Evolutionary conservation across 148 eudicot genomes (phyloP).

Genomic region (Camellia sinensis): DNA sequence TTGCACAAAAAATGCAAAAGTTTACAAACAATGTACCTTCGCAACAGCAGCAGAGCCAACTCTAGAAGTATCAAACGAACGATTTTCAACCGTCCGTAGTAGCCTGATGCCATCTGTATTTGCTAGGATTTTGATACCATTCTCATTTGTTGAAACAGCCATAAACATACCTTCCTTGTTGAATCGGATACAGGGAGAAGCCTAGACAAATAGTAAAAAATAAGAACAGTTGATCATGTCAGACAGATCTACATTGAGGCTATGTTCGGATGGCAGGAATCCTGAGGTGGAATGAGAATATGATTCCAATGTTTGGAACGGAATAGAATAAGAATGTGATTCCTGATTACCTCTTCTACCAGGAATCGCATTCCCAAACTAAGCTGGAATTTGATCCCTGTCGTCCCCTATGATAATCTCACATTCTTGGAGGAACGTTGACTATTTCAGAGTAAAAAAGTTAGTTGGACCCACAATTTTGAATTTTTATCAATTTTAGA

Average conservation of each 20-base stretch:
- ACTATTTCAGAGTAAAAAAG: too few relatives aligned
- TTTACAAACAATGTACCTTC: slow-evolving; percentile 45
- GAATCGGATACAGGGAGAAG: slow-evolving; percentile 86
- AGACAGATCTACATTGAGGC: background rate
- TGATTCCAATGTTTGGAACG: too few relatives aligned
- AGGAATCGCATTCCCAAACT: too few relatives aligned
- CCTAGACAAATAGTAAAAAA: slow-evolving; percentile 35
- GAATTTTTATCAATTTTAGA: too few relatives aligned
- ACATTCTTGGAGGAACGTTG: too few relatives aligned
- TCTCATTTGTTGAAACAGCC: slow-evolving; percentile 87
- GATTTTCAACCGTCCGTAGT: slow-evolving; percentile 54
- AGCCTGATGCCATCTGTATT: slow-evolving; percentile 67
- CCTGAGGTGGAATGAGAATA: too few relatives aligned
- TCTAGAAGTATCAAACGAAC: slow-evolving; percentile 67
- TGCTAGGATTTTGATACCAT: slow-evolving; percentile 82
- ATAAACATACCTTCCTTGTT: slow-evolving; percentile 82
- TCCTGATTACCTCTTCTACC: too few relatives aligned
- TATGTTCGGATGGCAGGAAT: too few relatives aligned
- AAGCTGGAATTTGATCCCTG: too few relatives aligned
- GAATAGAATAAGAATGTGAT: too few relatives aligned
- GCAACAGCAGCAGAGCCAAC: slow-evolving; percentile 47
- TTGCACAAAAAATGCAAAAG: slow-evolving; percentile 12
- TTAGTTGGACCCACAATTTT: too few relatives aligned
- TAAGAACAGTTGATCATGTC: background rate
- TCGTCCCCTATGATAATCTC: too few relatives aligned